A percentile compares a stretch with the other conserved stretches of the same genome.
phyloP scores from a whole-genome alignment of 2,329 filamentous ascomycete genomes.

The Cercospora nicotianae region DNA sequence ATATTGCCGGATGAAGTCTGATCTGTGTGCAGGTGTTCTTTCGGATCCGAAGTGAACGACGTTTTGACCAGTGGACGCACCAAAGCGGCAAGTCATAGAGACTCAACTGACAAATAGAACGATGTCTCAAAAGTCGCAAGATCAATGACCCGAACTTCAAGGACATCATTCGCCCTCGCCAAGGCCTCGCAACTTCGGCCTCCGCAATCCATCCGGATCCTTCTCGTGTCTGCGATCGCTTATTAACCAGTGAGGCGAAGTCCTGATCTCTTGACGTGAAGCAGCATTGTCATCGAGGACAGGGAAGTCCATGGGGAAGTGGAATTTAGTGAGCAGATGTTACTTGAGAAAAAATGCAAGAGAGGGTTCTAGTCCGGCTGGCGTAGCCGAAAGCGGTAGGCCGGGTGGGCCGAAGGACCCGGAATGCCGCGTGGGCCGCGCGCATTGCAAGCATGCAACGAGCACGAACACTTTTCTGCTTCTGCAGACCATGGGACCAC shows the following conservation, averaged over 20 bases:
- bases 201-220: neutral
- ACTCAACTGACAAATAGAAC: neutral
- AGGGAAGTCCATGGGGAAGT: slow-evolving; percentile 8
- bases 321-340: neutral
- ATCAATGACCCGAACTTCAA: neutral
- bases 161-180: neutral
- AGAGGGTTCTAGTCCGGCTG: slow-evolving; percentile 5
- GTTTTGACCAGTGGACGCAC: neutral
- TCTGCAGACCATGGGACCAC: slow-evolving; percentile 6
- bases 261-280: neutral
- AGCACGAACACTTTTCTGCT: neutral
- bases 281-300: neutral
- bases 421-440: neutral
- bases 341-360: slow-evolving; percentile 12
- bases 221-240: neutral
- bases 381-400: slow-evolving; percentile 1
- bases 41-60: neutral
- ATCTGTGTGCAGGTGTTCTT: neutral
- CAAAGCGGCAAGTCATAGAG: neutral
- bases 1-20: neutral
- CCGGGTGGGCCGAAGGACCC: slow-evolving; percentile 2
- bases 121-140: neutral
- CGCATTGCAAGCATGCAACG: neutral
- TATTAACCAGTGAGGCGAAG: neutral
- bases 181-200: neutral